Conservation (phyloP, 441 rosid species). For the Eutrema salsugineum region DNA sequence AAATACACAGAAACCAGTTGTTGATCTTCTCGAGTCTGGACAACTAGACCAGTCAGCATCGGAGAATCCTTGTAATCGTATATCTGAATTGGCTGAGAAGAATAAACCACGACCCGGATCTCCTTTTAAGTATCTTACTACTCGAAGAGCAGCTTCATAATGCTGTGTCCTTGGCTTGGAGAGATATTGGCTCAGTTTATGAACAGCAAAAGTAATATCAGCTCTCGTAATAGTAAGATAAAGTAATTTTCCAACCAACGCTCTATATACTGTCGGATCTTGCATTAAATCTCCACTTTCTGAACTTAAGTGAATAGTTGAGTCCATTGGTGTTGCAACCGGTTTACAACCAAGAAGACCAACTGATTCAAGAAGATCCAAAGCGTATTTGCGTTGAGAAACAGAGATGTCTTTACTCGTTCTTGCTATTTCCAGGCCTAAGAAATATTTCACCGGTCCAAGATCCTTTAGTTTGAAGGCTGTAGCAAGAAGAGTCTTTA, state of each 20-base stretch:
- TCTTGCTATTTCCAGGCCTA: no score
- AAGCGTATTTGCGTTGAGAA: no score
- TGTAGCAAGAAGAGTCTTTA: neutral
- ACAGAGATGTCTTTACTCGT: no score
- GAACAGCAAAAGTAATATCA: neutral
- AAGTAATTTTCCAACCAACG: neutral
- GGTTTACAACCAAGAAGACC: no score
- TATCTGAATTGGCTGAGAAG: neutral
- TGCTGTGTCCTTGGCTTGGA: neutral
- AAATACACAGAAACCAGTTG: neutral
- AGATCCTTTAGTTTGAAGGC: neutral
- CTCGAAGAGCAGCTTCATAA: neutral
- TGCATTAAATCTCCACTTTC: neutral
- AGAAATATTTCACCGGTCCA: neutral
- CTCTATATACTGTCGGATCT: neutral
- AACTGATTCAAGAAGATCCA: no score
- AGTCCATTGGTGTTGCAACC: neutral
- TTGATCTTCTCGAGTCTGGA: neutral
- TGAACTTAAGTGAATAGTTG: fast-evolving
- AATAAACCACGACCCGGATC: neutral
- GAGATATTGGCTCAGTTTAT: neutral
- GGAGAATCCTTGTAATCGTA: neutral
- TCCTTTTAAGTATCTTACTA: neutral
- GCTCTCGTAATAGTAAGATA: neutral
- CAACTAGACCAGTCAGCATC: neutral